Conservation (phyloP, 306 rosid species). For the Vigna angularis region DNA sequence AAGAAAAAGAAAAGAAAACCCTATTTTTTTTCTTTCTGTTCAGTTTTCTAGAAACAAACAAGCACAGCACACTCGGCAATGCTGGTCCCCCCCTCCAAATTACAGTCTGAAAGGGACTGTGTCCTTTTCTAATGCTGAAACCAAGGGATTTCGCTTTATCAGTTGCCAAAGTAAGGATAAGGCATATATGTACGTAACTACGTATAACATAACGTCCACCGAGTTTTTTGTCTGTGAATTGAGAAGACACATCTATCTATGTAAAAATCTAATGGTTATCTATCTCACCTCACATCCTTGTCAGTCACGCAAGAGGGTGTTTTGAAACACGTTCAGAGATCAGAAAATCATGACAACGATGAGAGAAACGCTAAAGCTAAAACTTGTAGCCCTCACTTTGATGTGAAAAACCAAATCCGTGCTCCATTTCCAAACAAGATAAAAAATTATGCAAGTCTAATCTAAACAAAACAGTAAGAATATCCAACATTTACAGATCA, state of each 20-base stretch:
- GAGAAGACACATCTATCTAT: neutral
- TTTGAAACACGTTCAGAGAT: neutral
- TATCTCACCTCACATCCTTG: neutral
- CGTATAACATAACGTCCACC: neutral
- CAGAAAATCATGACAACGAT: neutral
- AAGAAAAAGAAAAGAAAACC: neutral
- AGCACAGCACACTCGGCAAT: conserved; percentile 12
- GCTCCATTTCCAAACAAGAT: neutral
- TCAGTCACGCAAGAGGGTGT: neutral
- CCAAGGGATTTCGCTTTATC: neutral
- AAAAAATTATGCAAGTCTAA: neutral
- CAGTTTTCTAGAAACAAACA: conserved; percentile 12
- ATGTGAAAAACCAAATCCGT: neutral
- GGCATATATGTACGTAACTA: neutral
- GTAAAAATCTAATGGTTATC: neutral
- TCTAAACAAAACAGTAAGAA: conserved; percentile 1
- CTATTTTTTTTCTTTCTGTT: neutral
- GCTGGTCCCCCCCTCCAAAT: conserved; percentile 1
- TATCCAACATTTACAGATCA: conserved; percentile 10
- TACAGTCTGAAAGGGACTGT: conserved; percentile 23
- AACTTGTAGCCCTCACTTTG: neutral
- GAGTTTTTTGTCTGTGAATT: neutral
- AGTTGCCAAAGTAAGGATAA: conserved; percentile 21
- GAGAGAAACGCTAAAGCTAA: neutral
- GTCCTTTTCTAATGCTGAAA: conserved; percentile 7